These are phyloP conservation scores for Geum urbanum DNA, from an alignment of 306 rosid genomes.

Conservation along the genomic window DNA sequence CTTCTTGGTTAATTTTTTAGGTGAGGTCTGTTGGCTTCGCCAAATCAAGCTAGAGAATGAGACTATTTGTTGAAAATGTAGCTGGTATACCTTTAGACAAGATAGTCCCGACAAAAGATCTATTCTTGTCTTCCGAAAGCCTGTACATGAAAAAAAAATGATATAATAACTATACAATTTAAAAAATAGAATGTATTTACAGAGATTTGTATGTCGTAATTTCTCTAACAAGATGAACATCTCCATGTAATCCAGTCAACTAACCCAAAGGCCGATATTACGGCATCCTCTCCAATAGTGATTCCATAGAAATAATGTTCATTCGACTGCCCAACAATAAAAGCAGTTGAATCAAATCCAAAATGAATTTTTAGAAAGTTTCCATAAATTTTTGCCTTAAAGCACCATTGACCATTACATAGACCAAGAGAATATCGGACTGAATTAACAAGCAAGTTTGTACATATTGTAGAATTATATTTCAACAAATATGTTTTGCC, in stretches of 20 bases:
- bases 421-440: no score
- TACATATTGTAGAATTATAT: no score
- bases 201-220: background rate
- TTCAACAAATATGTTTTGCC: no score
- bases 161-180: no score
- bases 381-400: conserved; percentile 41
- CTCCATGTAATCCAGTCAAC: conserved; percentile 18
- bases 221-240: background rate
- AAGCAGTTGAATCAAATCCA: conserved; percentile 99
- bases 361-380: conserved; percentile 71
- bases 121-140: conserved; percentile 84
- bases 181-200: no score
- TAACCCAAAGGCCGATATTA: conserved; percentile 81
- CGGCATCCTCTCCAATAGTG: conserved; percentile 90
- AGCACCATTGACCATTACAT: conserved; percentile 18
- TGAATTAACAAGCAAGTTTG: no score
- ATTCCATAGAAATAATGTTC: conserved; percentile 90
- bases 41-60: conserved; percentile 85
- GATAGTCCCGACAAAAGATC: conserved; percentile 87
- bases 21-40: conserved; percentile 64
- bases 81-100: conserved; percentile 94
- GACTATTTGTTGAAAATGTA: conserved; percentile 79
- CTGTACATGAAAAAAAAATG: conserved; percentile 34
- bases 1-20: conserved; percentile 53
- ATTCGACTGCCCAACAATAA: conserved; percentile 99